Evolutionary conservation across 352 stramenopile genomes (phyloP).

Genomic region (Aphanomyces euteiches): DNA sequence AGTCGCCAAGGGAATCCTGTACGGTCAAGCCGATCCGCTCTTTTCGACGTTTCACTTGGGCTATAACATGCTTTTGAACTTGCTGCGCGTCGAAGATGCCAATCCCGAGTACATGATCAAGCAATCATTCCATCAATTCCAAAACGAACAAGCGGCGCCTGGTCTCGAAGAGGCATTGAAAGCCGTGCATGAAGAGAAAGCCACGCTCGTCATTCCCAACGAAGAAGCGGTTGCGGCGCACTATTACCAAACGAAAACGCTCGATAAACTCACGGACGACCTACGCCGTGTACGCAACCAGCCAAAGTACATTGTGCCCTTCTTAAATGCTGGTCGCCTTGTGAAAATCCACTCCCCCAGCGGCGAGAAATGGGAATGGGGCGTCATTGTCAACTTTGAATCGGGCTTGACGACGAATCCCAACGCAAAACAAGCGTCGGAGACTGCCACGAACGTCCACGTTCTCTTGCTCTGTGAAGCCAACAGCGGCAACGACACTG

Average conservation of each 20-base stretch:
- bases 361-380: constrained; percentile 74
- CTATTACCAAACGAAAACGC: constrained; percentile 87
- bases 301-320: constrained; percentile 89
- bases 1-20: constrained; percentile 93
- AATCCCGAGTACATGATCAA: constrained; percentile 97
- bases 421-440: constrained; percentile 56
- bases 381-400: constrained; percentile 83
- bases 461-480: constrained; percentile 69
- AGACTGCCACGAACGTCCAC: constrained; percentile 59
- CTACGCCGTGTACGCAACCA: constrained; percentile 90
- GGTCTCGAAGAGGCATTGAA: constrained; percentile 75
- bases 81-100: constrained; percentile 88
- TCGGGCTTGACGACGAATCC: constrained; percentile 58
- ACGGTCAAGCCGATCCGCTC: constrained; percentile 92
- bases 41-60: constrained; percentile 97
- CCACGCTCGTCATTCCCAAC: constrained; percentile 88
- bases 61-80: constrained; percentile 99
- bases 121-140: constrained; percentile 95
- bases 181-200: constrained; percentile 71
- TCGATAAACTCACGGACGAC: constrained; percentile 90
- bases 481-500: constrained; percentile 34
- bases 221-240: constrained; percentile 87
- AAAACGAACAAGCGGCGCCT: constrained; percentile 85
- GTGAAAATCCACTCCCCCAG: constrained; percentile 70
- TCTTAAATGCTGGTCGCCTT: constrained; percentile 92